These are phyloP conservation scores for Alternaria viburni DNA, from an alignment of 2,329 filamentous ascomycete species.

Conservation along the genomic window DNA sequence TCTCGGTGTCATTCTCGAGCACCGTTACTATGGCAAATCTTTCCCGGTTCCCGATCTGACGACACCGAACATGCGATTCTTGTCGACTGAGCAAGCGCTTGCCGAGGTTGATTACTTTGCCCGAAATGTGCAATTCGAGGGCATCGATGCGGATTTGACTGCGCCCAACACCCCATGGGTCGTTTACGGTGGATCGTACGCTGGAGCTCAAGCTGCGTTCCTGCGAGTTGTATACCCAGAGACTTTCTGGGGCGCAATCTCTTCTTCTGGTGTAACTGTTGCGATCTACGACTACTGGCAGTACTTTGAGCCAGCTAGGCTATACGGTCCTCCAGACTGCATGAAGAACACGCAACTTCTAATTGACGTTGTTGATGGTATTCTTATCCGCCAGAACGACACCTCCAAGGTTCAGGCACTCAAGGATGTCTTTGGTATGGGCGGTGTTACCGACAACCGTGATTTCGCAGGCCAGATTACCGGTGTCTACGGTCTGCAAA, in stretches of 20 bases:
- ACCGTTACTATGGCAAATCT: slow-evolving; percentile 84
- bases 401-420: slow-evolving; percentile 52
- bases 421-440: slow-evolving; percentile 61
- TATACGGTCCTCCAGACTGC: slow-evolving; percentile 66
- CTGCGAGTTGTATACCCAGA: slow-evolving; percentile 78
- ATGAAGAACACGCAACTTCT: slow-evolving; percentile 68
- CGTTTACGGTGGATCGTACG: slow-evolving; percentile 83
- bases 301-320: slow-evolving; percentile 65
- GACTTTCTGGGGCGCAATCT: slow-evolving; percentile 78
- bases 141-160: slow-evolving; percentile 70
- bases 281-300: slow-evolving; percentile 79
- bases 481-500: slow-evolving; percentile 61
- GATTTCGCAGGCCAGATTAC: slow-evolving; percentile 61
- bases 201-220: slow-evolving; percentile 79
- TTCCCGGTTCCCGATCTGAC: slow-evolving; percentile 71
- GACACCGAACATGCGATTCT: slow-evolving; percentile 75
- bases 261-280: slow-evolving; percentile 78
- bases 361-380: slow-evolving; percentile 64
- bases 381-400: slow-evolving; percentile 59
- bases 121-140: slow-evolving; percentile 71
- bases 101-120: slow-evolving; percentile 86
- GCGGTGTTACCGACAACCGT: slow-evolving; percentile 55
- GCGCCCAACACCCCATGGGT: slow-evolving; percentile 73
- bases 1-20: slow-evolving; percentile 81
- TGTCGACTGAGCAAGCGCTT: slow-evolving; percentile 82